phyloP scores from a whole-genome alignment of 78 protist species.

The Acrasis kona region DNA sequence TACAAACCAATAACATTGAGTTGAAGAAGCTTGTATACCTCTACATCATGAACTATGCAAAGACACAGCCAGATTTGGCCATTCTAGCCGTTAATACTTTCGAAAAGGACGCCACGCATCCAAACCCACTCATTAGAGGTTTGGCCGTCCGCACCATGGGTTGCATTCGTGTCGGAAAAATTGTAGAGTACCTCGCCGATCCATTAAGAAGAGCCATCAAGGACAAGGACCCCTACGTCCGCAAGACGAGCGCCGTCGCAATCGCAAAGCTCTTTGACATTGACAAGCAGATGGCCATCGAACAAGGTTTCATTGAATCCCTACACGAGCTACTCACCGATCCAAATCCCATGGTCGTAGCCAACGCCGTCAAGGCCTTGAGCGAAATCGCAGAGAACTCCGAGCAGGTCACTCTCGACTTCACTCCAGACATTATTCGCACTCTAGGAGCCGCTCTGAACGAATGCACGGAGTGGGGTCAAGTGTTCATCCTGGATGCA shows the following conservation, averaged over 20 bases:
- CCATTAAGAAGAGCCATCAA: conserved; percentile 79
- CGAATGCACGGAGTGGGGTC: conserved; percentile 98
- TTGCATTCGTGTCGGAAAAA: conserved; percentile 89
- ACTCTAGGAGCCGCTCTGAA: conserved; percentile 84
- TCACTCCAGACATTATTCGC: conserved; percentile 19
- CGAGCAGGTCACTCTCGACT: neutral
- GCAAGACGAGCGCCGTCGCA: conserved; percentile 97
- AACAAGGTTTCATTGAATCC: conserved; percentile 85
- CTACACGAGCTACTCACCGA: conserved; percentile 82
- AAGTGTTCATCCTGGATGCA: conserved; percentile 90
- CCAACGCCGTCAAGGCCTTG: conserved; percentile 94
- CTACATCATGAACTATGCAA: conserved; percentile 96
- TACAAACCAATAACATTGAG: conserved; percentile 86
- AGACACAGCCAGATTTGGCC: conserved; percentile 94
- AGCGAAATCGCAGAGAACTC: conserved; percentile 44
- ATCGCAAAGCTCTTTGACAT: conserved; percentile 95
- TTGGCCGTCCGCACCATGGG: conserved; percentile 99
- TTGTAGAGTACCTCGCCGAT: conserved; percentile 84
- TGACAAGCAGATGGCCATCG: conserved; percentile 72
- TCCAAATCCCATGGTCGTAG: conserved; percentile 91
- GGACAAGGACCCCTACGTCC: conserved; percentile 94
- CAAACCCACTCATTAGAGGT: conserved; percentile 94
- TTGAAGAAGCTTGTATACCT: conserved; percentile 97
- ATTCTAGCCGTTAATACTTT: conserved; percentile 96
- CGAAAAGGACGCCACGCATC: conserved; percentile 82